Base-by-base conservation (phyloP, 202 grass and related monocot genomes). In the Panicum hallii region DNA sequence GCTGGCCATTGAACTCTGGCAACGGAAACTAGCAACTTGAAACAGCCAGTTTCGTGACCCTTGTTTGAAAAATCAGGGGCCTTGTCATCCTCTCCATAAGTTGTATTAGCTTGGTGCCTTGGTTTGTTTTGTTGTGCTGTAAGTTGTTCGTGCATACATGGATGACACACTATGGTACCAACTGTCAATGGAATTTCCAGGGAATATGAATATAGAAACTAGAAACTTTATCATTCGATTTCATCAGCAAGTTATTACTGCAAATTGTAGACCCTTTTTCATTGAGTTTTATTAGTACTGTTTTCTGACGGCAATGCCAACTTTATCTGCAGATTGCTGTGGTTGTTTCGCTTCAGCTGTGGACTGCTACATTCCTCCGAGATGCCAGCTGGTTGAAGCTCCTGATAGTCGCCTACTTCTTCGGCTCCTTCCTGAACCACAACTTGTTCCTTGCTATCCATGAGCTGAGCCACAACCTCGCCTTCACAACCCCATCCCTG, bases 381-480 rank as follows among this genome's bases (percentile, higher is more conserved):
- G 87, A 89, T 12, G 88, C 97, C 60, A 80, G 92, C 80, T 97
- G 93, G 97, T n/a, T 87, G 74, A 97, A 94, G 87, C 89, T 99
- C 4, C 67, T 94, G 79, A 72, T 14, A 11, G 54, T 97, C 9
- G 88, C 97, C 55, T 99, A 99, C 74, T 97, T 99, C 87, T 99
- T 99, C 5, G 97, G 97, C 40, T 94, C 97, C 69, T 99, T 99
- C 44, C 82, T 99, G 50, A 99, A 99, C 85, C 93, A 99, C 85
- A 99, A 99, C 41, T 90, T 99, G 69, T 99, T 99, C 87, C 85
- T 99, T 19, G 97, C 93, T 6, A 99, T 97, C 70, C 97, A 99
- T 11, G 93, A 99, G 20, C 91, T 99, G 53, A 94, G 93, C 87
- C 97, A 99, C 93, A 99, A 99, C 44, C 97, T 99, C 4, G 97